Conservation (phyloP, 73 alveolate species). For the Breviolum minutum region DNA sequence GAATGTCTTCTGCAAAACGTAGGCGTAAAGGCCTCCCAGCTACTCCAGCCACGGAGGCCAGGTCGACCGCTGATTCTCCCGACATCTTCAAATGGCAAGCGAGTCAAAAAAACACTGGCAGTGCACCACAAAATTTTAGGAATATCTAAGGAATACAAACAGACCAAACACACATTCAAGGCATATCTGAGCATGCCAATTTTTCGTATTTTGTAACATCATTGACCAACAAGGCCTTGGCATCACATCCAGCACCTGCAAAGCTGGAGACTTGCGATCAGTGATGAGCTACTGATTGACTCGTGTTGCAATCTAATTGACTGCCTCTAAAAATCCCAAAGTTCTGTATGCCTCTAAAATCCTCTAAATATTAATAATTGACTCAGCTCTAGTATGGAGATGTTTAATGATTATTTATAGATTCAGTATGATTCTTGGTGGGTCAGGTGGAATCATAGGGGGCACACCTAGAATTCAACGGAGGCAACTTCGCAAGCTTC, state of each 20-base stretch:
- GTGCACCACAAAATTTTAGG: background rate
- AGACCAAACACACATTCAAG: background rate
- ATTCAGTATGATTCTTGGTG: too few species aligned
- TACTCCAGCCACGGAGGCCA: background rate
- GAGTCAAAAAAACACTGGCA: background rate
- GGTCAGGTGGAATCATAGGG: too few species aligned
- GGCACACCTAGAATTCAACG: too few species aligned
- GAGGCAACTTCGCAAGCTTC: too few species aligned
- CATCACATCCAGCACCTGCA: constrained; percentile 46
- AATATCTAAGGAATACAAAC: background rate
- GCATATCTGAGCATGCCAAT: too few species aligned
- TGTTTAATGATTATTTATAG: too few species aligned
- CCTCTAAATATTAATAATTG: too few species aligned
- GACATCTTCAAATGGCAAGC: background rate
- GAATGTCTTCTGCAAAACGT: constrained; percentile 35
- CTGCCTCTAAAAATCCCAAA: too few species aligned
- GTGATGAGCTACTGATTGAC: background rate
- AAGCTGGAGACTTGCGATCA: background rate
- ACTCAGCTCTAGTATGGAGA: too few species aligned
- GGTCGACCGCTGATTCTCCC: background rate
- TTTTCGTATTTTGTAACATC: background rate
- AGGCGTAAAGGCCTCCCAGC: constrained; percentile 11
- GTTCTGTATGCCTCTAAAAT: too few species aligned
- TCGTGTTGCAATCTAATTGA: too few species aligned
- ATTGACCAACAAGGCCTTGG: background rate